These are phyloP conservation scores for Fragaria vesca DNA, from an alignment of 306 rosid genomes.

Conservation along the genomic window DNA sequence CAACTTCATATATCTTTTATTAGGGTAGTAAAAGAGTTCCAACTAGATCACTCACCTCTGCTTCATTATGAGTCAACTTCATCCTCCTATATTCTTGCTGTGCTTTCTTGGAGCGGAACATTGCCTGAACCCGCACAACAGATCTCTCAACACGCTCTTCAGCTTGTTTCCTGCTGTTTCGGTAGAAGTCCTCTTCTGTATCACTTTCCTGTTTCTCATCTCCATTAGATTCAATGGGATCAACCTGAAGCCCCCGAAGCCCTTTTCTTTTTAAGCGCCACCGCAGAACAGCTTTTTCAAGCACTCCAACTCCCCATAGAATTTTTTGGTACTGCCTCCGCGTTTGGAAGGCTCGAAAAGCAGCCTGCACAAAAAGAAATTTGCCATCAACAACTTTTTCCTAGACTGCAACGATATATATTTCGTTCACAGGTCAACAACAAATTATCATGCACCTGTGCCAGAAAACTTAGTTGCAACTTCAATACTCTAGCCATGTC, in stretches of 20 bases:
- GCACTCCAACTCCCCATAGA: constrained; percentile 85
- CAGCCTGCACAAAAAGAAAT: constrained; percentile 62
- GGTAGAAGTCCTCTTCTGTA: constrained; percentile 76
- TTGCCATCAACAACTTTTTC: constrained; percentile 24
- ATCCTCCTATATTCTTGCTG: constrained; percentile 87
- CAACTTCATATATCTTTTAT: too few relatives aligned
- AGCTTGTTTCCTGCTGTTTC: constrained; percentile 73
- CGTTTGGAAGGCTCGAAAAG: constrained; percentile 70
- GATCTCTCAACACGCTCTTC: constrained; percentile 77
- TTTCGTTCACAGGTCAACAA: background rate
- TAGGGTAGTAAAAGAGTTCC: background rate
- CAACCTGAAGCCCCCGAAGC: constrained; percentile 76
- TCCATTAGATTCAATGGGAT: constrained; percentile 25
- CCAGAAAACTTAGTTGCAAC: background rate
- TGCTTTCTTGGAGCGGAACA: constrained; percentile 94
- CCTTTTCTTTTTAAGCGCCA: constrained; percentile 94
- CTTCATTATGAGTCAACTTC: constrained; percentile 71
- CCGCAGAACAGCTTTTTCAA: constrained; percentile 85
- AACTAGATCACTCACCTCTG: constrained; percentile 46
- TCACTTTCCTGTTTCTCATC: constrained; percentile 48
- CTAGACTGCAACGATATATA: constrained; percentile 1
- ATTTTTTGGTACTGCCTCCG: constrained; percentile 80
- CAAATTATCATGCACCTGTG: background rate
- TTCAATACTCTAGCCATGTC: background rate
- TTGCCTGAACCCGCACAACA: constrained; percentile 72